Conservation (phyloP, 108 stramenopile species). For the Hondaea fermentalgiana region DNA sequence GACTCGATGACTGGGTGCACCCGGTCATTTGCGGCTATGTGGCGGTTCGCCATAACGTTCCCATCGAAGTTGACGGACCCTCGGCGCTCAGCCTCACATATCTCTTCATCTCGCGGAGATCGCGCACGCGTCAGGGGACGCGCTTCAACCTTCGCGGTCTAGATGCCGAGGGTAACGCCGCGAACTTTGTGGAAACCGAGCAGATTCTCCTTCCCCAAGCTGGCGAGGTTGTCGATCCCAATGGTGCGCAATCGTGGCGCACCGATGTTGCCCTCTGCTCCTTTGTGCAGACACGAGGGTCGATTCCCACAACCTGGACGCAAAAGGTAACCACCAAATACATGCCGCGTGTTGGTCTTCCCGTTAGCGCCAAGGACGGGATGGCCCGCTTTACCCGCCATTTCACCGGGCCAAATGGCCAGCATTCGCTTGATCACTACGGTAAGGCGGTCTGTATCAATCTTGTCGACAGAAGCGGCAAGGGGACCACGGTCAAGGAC, state of each 20-base stretch:
- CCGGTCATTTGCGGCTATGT: slow-evolving; percentile 83
- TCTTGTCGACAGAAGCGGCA: slow-evolving; percentile 77
- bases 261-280: not conserved
- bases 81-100: slow-evolving; percentile 50
- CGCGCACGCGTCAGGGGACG: slow-evolving; percentile 77
- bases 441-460: slow-evolving; percentile 65
- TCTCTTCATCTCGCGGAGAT: slow-evolving; percentile 73
- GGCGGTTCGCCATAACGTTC: slow-evolving; percentile 56
- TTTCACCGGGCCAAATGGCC: slow-evolving; percentile 33
- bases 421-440: slow-evolving; percentile 39
- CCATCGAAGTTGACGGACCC: not conserved
- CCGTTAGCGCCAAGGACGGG: slow-evolving; percentile 61
- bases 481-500: slow-evolving; percentile 32
- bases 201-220: slow-evolving; percentile 53
- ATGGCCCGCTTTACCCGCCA: slow-evolving; percentile 65
- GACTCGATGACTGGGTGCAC: slow-evolving; percentile 54
- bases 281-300: slow-evolving; percentile 81
- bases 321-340: slow-evolving; percentile 81
- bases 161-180: slow-evolving; percentile 74
- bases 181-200: slow-evolving; percentile 93
- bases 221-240: not conserved
- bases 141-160: slow-evolving; percentile 83
- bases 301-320: slow-evolving; percentile 83
- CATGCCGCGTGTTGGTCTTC: slow-evolving; percentile 71
- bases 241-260: not conserved